Evolutionary conservation across 1,284 basidiomycete species (phyloP), one percentile per base, ranked within the genome.

Genomic region (Clitocybe nebularis): DNA sequence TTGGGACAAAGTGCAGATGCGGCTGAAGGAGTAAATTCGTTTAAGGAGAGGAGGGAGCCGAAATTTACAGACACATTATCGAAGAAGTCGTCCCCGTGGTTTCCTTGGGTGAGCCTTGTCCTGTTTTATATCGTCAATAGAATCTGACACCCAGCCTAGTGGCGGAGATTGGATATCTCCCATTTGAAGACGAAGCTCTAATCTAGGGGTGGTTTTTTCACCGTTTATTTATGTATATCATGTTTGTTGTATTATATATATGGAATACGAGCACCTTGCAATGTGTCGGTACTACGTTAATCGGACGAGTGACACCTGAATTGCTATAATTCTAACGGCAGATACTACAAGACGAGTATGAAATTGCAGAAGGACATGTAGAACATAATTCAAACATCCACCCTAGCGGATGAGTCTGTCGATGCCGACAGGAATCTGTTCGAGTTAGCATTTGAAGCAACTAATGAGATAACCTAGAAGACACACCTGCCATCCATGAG

Each of bases 401-500:
- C 24, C n/a, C 24, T 26, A 26, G 24, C 58, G 53, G 23, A 63
- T 59, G 21, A 67, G 56, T 26, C 50, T 55, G 23, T 65, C 62
- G 30, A 67, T 36, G 0, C 63, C 63, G n/a, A 51, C 51, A 3
- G 64, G 64, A 10, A 64, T 44, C 63, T 66, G 19, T 30, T 14
- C 34, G 35, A 16, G 13, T 6, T 42, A 32, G 21, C n/a, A 8
- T 11, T 2, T n/a, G n/a, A n/a, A n/a, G n/a, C n/a, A n/a, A n/a
- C n/a, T n/a, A n/a, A n/a, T n/a, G n/a, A n/a, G n/a, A n/a, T n/a
- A n/a, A n/a, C n/a, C n/a, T n/a, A n/a, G n/a, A n/a, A n/a, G 30
- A 55, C 68, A 24, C 51, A 75, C 78, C 61, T 65, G 73, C 81
- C 80, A 82, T 4, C 69, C 66, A 56, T 84, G 80, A 0, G 72